These are phyloP conservation scores for Cladosporium sphaerospermum DNA, from an alignment of 2,329 filamentous ascomycete species.

Conservation along the genomic window DNA sequence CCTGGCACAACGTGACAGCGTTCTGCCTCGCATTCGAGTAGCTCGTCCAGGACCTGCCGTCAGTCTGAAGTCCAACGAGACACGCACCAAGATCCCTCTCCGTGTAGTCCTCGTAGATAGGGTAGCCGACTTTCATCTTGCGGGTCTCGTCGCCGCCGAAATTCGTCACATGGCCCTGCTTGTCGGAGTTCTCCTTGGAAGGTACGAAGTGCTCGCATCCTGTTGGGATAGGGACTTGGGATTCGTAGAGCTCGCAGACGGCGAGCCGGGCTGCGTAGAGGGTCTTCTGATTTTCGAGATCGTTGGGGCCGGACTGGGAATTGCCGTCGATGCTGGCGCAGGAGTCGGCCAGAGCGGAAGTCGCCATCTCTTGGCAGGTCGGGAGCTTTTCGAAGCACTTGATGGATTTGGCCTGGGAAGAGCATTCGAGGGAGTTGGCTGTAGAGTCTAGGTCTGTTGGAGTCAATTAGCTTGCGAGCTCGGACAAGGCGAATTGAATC, in stretches of 20 bases:
- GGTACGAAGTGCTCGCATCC: conserved; percentile 47
- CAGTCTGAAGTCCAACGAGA: conserved; percentile 43
- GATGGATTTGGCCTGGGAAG: conserved; percentile 25
- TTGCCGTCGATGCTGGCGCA: conserved; percentile 44
- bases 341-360: conserved; percentile 46
- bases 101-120: conserved; percentile 23
- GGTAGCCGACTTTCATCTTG: conserved; percentile 15
- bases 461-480: no score
- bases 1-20: conserved; percentile 56
- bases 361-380: conserved; percentile 49
- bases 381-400: conserved; percentile 40
- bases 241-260: conserved; percentile 55
- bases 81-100: conserved; percentile 43
- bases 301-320: conserved; percentile 13
- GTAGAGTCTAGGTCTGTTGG: neutral
- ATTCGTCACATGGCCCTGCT: conserved; percentile 21
- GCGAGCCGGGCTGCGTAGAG: conserved; percentile 58
- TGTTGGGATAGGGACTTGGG: conserved; percentile 44
- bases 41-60: conserved; percentile 53
- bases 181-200: conserved; percentile 30
- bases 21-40: conserved; percentile 59
- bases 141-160: conserved; percentile 13
- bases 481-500: neutral
- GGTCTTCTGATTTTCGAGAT: conserved; percentile 44
- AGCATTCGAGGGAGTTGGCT: neutral